Percentiles rank a stretch among this genome's conserved stretches.
Conservation (phyloP, 441 rosid genomes). For the Omphalea diandra region DNA sequence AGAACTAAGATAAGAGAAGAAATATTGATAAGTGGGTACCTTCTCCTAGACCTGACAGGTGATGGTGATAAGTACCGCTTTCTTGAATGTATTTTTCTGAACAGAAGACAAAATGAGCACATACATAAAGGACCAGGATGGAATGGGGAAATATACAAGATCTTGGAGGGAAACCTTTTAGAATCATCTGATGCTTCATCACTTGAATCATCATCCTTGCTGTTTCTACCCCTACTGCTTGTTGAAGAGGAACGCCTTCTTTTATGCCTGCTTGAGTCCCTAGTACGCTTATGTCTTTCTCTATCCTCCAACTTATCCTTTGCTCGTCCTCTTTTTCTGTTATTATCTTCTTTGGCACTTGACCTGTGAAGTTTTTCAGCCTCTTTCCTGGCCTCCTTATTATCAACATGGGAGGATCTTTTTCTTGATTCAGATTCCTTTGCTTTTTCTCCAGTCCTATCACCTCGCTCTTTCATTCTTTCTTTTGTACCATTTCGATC, state of each 20-base stretch:
- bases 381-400: conserved; percentile 55
- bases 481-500: conserved; percentile 54
- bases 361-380: conserved; percentile 47
- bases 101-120: conserved; percentile 25
- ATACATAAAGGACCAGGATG: conserved; percentile 21
- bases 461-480: conserved; percentile 37
- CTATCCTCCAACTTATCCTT: conserved; percentile 60
- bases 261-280: conserved; percentile 62
- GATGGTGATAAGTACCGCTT: conserved; percentile 66
- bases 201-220: conserved; percentile 55
- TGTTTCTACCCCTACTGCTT: conserved; percentile 51
- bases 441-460: conserved; percentile 45
- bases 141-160: conserved; percentile 14
- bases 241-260: conserved; percentile 69
- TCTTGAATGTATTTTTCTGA: conserved; percentile 59
- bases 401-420: conserved; percentile 40
- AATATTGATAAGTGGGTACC: conserved; percentile 40
- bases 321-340: conserved; percentile 51
- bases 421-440: conserved; percentile 56
- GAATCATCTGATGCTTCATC: conserved; percentile 78
- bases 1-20: not conserved
- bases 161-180: conserved; percentile 49
- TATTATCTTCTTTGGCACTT: conserved; percentile 53
- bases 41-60: conserved; percentile 71
- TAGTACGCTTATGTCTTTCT: conserved; percentile 45